These are phyloP conservation scores for Manihot esculenta DNA, from an alignment of 441 rosid genomes.

Conservation along the genomic window DNA sequence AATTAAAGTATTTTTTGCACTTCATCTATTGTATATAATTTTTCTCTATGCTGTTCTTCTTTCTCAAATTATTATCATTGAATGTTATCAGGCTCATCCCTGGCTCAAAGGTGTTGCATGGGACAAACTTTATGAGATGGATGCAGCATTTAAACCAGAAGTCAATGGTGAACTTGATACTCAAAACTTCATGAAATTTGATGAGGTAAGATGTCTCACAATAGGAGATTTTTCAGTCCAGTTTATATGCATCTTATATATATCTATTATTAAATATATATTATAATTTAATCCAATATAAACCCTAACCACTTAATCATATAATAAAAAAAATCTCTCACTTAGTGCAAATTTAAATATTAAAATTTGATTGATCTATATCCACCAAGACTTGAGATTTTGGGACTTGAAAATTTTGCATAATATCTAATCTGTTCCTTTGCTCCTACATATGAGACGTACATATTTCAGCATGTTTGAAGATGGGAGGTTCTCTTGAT, in stretches of 20 bases:
- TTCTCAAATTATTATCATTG: constrained; percentile 22
- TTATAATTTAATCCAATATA: no score
- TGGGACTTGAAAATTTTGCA: no score
- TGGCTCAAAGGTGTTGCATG: constrained; percentile 84
- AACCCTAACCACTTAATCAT: no score
- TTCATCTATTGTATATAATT: neutral
- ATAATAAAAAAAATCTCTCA: no score
- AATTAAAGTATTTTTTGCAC: constrained; percentile 60
- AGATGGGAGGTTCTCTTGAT: neutral
- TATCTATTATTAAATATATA: no score
- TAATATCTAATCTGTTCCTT: no score
- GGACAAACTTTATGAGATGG: constrained; percentile 83
- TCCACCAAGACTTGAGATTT: no score
- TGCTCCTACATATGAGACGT: neutral
- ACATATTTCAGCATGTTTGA: neutral
- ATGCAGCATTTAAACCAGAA: constrained; percentile 93
- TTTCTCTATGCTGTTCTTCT: constrained; percentile 1
- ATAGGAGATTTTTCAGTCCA: no score
- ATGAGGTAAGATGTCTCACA: constrained; percentile 54
- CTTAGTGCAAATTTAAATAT: no score
- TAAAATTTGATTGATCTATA: no score
- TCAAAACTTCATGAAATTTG: constrained; percentile 93
- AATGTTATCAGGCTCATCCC: constrained; percentile 70
- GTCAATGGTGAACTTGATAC: constrained; percentile 94
- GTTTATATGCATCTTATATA: no score